A percentile compares a stretch with the other conserved stretches of the same genome.
Conservation (phyloP, 2,329 filamentous ascomycete species). For the Sclerotinia minor region DNA sequence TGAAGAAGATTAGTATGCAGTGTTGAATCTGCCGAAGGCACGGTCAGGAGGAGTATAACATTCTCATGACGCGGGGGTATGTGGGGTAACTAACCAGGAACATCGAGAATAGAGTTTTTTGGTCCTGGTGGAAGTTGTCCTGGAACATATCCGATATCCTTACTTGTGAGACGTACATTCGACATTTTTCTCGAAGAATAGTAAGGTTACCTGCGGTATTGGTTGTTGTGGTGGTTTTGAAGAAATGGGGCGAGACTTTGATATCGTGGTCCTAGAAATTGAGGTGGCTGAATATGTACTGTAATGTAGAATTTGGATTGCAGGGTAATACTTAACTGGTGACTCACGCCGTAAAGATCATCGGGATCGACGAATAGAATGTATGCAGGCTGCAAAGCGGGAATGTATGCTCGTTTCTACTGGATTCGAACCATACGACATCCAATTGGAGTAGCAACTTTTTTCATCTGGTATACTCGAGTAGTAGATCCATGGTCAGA, state of each 20-base stretch:
- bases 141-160: constrained; percentile 36
- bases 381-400: background rate
- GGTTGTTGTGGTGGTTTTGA: background rate
- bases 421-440: background rate
- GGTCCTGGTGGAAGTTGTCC: constrained; percentile 35
- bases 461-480: background rate
- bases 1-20: constrained; percentile 6
- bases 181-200: background rate
- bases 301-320: background rate
- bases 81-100: constrained; percentile 30
- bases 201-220: too few relatives aligned
- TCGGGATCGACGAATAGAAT: background rate
- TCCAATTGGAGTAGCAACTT: background rate
- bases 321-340: background rate
- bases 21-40: background rate
- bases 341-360: constrained; percentile 2
- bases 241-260: too few relatives aligned
- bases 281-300: background rate
- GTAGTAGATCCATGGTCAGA: background rate
- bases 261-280: background rate
- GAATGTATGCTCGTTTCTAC: background rate
- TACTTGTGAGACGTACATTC: background rate
- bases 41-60: background rate
- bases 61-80: background rate
- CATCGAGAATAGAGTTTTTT: constrained; percentile 40